phyloP scores from a whole-genome alignment of 192 early-diverging fungal species.

The Gonapodya prolifera region DNA sequence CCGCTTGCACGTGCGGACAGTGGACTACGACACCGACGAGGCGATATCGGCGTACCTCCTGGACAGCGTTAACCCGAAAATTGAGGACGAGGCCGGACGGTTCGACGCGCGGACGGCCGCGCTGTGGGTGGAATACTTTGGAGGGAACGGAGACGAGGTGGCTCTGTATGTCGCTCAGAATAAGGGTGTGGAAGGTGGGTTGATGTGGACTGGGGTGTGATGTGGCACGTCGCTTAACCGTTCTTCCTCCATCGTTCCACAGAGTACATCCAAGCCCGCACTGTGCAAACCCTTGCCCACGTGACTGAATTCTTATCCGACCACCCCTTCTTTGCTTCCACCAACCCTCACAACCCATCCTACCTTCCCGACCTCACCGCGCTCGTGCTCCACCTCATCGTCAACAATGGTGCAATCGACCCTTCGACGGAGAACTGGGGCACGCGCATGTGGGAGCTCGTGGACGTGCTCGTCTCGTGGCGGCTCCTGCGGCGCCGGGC shows the following conservation, averaged over 20 bases:
- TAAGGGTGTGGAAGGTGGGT: background rate
- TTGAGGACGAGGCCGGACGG: background rate
- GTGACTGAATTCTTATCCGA: background rate
- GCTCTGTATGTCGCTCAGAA: background rate
- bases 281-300: background rate
- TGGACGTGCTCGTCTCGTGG: background rate
- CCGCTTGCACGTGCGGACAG: background rate
- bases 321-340: background rate
- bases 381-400: background rate
- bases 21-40: background rate
- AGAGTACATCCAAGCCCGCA: background rate
- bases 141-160: background rate
- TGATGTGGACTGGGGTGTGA: background rate
- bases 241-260: background rate
- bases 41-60: background rate
- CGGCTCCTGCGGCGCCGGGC: background rate
- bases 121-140: background rate
- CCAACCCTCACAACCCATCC: background rate
- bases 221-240: background rate
- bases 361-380: background rate
- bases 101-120: background rate
- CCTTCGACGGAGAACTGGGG: background rate
- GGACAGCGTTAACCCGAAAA: background rate
- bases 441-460: background rate
- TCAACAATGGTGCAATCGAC: background rate